phyloP scores from a whole-genome alignment of 768 basidiomycete species.

The Boletus subparvulus region DNA sequence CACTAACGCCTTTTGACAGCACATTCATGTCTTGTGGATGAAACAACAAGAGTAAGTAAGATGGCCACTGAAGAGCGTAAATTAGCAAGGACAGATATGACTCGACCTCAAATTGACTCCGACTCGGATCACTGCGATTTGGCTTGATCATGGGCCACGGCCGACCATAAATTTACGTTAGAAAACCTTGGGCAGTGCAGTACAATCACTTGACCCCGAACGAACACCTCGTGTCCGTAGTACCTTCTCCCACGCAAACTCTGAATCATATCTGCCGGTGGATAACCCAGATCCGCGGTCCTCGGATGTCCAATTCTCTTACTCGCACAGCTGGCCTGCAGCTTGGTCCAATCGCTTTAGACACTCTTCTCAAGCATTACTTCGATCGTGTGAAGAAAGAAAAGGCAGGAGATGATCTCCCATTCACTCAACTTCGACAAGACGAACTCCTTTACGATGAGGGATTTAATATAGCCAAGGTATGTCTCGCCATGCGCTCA shows the following conservation, averaged over 20 bases:
- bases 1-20: neutral
- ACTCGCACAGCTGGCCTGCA: slow-evolving; percentile 60
- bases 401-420: slow-evolving; percentile 35
- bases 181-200: too few relatives aligned
- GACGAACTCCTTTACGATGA: slow-evolving; percentile 83
- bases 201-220: neutral
- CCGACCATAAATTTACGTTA: too few relatives aligned
- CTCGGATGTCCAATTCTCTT: slow-evolving; percentile 49
- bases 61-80: neutral
- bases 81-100: neutral
- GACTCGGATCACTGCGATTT: neutral
- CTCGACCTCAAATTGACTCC: neutral
- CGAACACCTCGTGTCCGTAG: neutral
- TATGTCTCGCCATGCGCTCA: slow-evolving; percentile 25
- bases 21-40: slow-evolving; percentile 1
- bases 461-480: slow-evolving; percentile 75
- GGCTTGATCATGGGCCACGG: too few relatives aligned
- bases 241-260: neutral
- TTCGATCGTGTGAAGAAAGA: slow-evolving; percentile 61
- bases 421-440: slow-evolving; percentile 52
- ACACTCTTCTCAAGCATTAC: slow-evolving; percentile 85
- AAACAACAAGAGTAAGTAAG: neutral
- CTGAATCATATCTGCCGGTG: neutral
- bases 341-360: slow-evolving; percentile 70
- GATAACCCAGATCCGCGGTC: neutral